Evolutionary conservation across 2,329 filamentous ascomycete genomes (phyloP).

Genomic region (Gliomastix tumulicola): DNA sequence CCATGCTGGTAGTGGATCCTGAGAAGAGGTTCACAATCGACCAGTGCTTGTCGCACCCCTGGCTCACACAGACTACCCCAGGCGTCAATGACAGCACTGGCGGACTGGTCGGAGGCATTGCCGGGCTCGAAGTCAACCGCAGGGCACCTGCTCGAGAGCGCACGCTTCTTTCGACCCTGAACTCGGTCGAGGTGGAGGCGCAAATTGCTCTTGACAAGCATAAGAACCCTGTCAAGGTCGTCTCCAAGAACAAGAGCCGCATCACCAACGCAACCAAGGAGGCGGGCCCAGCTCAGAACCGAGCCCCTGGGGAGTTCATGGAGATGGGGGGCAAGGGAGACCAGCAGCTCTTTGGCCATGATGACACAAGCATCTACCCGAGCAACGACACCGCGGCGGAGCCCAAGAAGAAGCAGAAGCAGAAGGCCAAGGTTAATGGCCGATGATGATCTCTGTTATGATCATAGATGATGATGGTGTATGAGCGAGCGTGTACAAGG

Average conservation of each 20-base stretch:
- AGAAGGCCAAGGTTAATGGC: conserved; percentile 16
- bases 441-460: too few relatives aligned
- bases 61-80: conserved; percentile 60
- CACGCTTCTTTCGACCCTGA: conserved; percentile 76
- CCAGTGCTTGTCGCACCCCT: conserved; percentile 84
- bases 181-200: conserved; percentile 55
- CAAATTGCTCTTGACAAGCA: conserved; percentile 48
- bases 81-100: conserved; percentile 81
- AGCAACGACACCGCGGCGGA: conserved; percentile 19
- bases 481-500: neutral
- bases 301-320: conserved; percentile 71
- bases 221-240: conserved; percentile 63
- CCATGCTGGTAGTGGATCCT: conserved; percentile 86
- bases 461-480: too few relatives aligned
- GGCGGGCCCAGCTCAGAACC: conserved; percentile 56
- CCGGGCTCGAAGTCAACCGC: conserved; percentile 73
- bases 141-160: conserved; percentile 76
- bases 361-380: conserved; percentile 44
- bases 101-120: conserved; percentile 81
- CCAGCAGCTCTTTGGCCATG: conserved; percentile 65
- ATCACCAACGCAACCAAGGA: conserved; percentile 43
- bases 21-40: conserved; percentile 81
- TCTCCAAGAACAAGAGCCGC: conserved; percentile 57
- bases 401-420: conserved; percentile 19
- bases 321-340: conserved; percentile 83